Conservation (phyloP, 1,284 basidiomycete genomes). For the Ganoderma boninense region DNA sequence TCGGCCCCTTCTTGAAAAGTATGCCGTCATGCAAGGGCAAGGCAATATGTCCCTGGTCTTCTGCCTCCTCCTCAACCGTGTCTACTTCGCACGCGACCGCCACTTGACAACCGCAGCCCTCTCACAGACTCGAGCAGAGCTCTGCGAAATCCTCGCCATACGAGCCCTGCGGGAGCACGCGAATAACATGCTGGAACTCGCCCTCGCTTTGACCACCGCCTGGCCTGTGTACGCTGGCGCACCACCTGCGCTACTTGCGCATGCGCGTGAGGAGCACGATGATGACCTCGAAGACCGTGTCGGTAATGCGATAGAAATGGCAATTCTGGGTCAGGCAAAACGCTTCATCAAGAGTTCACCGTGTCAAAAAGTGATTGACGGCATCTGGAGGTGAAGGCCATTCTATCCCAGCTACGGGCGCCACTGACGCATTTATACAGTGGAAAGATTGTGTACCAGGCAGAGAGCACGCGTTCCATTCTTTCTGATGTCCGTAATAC, state of each 20-base stretch:
- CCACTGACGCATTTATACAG: conserved; percentile 44
- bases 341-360: conserved; percentile 87
- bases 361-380: conserved; percentile 88
- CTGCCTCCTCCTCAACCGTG: conserved; percentile 88
- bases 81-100: conserved; percentile 84
- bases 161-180: conserved; percentile 83
- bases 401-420: conserved; percentile 4
- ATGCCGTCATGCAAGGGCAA: conserved; percentile 64
- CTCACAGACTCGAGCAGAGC: conserved; percentile 77
- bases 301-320: conserved; percentile 92
- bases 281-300: conserved; percentile 80
- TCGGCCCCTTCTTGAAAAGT: conserved; percentile 78
- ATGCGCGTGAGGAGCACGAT: conserved; percentile 76
- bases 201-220: conserved; percentile 83
- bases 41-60: conserved; percentile 85
- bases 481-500: conserved; percentile 78
- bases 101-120: conserved; percentile 72
- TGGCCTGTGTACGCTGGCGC: conserved; percentile 91
- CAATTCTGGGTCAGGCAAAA: conserved; percentile 86
- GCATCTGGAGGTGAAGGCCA: conserved; percentile 72
- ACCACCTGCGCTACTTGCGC: conserved; percentile 66
- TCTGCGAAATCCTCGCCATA: conserved; percentile 92
- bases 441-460: conserved; percentile 90
- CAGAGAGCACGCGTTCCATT: conserved; percentile 85
- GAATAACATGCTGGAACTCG: conserved; percentile 79